Conservation (phyloP, 2,329 filamentous ascomycete species). For the Teratosphaeria gauchensis region DNA sequence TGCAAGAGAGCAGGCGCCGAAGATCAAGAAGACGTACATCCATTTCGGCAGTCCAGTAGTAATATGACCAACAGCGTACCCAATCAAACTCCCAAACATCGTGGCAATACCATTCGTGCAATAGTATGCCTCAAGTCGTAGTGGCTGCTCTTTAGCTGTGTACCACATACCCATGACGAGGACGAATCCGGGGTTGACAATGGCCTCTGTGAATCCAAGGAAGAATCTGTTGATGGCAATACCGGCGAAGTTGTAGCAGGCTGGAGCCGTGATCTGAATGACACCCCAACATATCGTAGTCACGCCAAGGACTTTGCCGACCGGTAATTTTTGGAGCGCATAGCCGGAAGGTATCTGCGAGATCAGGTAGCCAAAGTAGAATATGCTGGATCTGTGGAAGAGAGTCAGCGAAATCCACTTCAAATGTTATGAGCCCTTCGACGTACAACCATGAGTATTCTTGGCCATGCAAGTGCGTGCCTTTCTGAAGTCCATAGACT, state of each 20-base stretch:
- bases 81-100: conserved; percentile 51
- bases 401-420: neutral
- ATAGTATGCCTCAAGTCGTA: conserved; percentile 48
- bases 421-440: too few relatives aligned
- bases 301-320: conserved; percentile 35
- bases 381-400: conserved; percentile 27
- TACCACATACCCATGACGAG: conserved; percentile 30
- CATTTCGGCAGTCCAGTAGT: conserved; percentile 40
- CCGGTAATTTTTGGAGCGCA: conserved; percentile 36
- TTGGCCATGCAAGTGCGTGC: conserved; percentile 39
- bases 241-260: conserved; percentile 31
- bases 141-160: conserved; percentile 33
- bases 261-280: conserved; percentile 33
- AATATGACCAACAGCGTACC: conserved; percentile 53
- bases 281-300: conserved; percentile 35
- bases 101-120: conserved; percentile 51
- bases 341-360: conserved; percentile 38
- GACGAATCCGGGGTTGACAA: conserved; percentile 28
- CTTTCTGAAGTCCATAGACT: conserved; percentile 39
- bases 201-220: conserved; percentile 27
- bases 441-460: conserved; percentile 44
- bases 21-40: conserved; percentile 51
- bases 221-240: conserved; percentile 30
- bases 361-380: conserved; percentile 42
- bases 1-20: conserved; percentile 27